These are phyloP conservation scores for Stereocaulon alpinum DNA, from an alignment of 495 filamentous ascomycete species.

Conservation along the genomic window DNA sequence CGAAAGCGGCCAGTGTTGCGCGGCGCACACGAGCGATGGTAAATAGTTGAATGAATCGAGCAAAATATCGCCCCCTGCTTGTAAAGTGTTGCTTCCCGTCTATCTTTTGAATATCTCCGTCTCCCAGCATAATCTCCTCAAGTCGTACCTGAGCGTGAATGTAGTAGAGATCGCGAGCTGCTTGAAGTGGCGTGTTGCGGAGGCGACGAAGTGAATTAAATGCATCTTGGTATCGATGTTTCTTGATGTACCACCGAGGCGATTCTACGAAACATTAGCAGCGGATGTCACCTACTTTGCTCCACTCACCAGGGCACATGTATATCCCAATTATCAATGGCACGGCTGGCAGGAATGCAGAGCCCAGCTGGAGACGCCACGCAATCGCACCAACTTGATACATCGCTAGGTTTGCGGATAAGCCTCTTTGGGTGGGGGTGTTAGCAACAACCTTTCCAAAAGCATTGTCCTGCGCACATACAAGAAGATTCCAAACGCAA, in stretches of 20 bases:
- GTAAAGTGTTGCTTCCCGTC: constrained; percentile 15
- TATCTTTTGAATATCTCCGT: constrained; percentile 21
- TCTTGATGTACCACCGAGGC: constrained; percentile 56
- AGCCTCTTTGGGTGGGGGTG: constrained; percentile 35
- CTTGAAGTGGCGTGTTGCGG: constrained; percentile 56
- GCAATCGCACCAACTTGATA: constrained; percentile 42
- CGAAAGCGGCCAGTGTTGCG: constrained; percentile 48
- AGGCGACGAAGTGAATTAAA: constrained; percentile 51
- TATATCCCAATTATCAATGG: constrained; percentile 55
- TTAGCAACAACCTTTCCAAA: constrained; percentile 11
- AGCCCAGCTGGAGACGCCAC: constrained; percentile 72
- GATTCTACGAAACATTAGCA: constrained; percentile 35
- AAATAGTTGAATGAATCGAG: constrained; percentile 47
- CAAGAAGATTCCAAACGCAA: constrained; percentile 69
- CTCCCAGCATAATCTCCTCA: constrained; percentile 30
- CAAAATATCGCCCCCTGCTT: constrained; percentile 30
- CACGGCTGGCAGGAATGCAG: constrained; percentile 66
- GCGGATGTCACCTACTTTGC: constrained; percentile 16
- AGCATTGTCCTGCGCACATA: constrained; percentile 6
- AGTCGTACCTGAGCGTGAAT: constrained; percentile 50
- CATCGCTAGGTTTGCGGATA: constrained; percentile 60
- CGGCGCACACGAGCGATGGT: constrained; percentile 50
- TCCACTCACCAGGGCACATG: constrained; percentile 45
- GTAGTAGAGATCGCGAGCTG: constrained; percentile 67
- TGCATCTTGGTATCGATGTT: constrained; percentile 50